phyloP scores from a whole-genome alignment of 805 yeast species.

The Candida piceae region DNA sequence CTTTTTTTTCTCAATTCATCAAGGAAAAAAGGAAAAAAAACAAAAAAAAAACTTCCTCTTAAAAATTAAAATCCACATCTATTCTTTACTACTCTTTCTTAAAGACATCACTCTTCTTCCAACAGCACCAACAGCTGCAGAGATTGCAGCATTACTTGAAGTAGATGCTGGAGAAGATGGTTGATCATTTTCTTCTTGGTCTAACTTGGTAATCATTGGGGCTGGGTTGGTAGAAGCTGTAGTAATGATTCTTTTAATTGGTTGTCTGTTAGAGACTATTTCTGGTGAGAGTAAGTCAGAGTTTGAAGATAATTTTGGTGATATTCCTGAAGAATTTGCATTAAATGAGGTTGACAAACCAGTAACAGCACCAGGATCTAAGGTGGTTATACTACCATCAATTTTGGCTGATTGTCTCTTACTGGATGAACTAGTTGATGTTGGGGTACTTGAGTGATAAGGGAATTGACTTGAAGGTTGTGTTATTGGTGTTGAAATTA shows the following conservation, averaged over 20 bases:
- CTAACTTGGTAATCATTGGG: conserved; percentile 29
- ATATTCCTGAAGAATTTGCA: conserved; percentile 52
- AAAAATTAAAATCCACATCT: too few species aligned
- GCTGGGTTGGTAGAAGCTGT: conserved; percentile 23
- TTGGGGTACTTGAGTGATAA: conserved; percentile 24
- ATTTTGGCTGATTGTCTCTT: conserved; percentile 28
- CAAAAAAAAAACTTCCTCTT: too few species aligned
- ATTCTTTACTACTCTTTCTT: conserved; percentile 17
- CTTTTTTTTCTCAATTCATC: too few species aligned
- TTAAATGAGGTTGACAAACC: conserved; percentile 69
- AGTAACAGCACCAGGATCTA: conserved; percentile 18
- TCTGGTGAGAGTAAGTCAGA: conserved; percentile 14
- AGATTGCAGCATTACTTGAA: conserved; percentile 7
- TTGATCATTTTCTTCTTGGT: conserved; percentile 6
- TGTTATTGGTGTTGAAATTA: conserved; percentile 15
- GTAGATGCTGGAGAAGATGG: conserved; percentile 8
- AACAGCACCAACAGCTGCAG: conserved; percentile 17
- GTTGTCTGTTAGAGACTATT: conserved; percentile 5
- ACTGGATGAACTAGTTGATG: conserved; percentile 20
- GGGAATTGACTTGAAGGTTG: conserved; percentile 16
- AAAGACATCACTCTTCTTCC: conserved; percentile 26
- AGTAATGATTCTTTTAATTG: conserved; percentile 19
- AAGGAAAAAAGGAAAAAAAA: too few species aligned
- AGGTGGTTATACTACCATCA: conserved; percentile 34
- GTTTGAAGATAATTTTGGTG: conserved; percentile 38